Evolutionary conservation across 805 yeast genomes (phyloP), one percentile per base, ranked within the genome.

Genomic region (Candida pseudofarinosa): DNA sequence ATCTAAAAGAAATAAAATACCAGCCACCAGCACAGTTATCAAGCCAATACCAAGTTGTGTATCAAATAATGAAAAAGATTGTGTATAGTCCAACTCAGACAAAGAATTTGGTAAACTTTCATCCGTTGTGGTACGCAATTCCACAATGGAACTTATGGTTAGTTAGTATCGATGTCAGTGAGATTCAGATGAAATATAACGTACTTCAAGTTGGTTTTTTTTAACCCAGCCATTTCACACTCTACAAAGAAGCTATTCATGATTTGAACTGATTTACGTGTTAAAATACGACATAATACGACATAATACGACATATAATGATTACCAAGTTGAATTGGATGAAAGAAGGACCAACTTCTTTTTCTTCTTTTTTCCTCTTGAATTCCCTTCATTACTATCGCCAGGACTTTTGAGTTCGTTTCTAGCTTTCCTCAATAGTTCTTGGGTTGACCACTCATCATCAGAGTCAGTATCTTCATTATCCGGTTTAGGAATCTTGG

Each of bases 21-120:
- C 82, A 6, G 81, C 74, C 20, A 71, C 53, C 3, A 60, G 60
- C 12, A 76, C 79, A 4, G 79, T 70, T 28, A 62, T 31, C 44
- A 72, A 68, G 0, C 83, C 83, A 30, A 79, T 58, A 1, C 67
- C 77, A 19, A 79, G 56, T 53, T 75, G 76, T 34, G 65, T 53
- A 51, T 79, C 83, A 28, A 56, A 52, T 14, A 76, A 47, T 12
- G 47, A 49, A 49, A 77, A 79, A 19, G 76, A 67, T 52, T 79
- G 79, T 10, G 59, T 58, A 49, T 65, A 79, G 3, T 79, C 80
- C 10, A 77, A 54, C 32, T 61, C 61, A 26, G 64, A 64, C 41
- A 79, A 54, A 1, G 67, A 63, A 2, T 55, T 54, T 4, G 75
- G 58, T 28, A 79, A 60, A 30, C 67, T 66, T 12, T 78, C 83